These are phyloP conservation scores for Alternaria dauci DNA, from an alignment of 2,329 filamentous ascomycete species.

Conservation along the genomic window DNA sequence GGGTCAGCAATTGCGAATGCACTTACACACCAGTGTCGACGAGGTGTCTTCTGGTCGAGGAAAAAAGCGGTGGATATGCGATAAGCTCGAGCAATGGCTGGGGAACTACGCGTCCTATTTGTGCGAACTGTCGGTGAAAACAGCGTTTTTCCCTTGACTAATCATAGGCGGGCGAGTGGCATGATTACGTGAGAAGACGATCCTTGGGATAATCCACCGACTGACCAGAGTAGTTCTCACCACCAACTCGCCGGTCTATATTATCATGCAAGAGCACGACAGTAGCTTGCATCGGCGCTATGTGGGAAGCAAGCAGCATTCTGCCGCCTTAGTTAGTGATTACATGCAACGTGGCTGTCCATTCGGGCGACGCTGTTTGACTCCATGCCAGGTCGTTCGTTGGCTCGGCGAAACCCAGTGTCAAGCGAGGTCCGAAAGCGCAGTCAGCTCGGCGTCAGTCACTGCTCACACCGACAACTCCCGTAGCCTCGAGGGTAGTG, in stretches of 20 bases:
- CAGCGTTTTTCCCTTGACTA: conserved; percentile 10
- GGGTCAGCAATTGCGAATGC: conserved; percentile 6
- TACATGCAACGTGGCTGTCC: not conserved
- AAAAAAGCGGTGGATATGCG: not conserved
- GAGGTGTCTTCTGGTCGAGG: not conserved
- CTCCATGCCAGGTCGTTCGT: not conserved
- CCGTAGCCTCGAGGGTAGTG: not conserved
- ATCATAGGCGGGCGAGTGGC: conserved; percentile 5
- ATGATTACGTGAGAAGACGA: conserved; percentile 12
- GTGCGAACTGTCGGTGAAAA: conserved; percentile 16
- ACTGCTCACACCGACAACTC: not conserved
- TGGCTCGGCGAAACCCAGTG: not conserved
- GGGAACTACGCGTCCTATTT: conserved; percentile 12
- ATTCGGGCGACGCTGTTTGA: not conserved
- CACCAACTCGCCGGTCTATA: not conserved
- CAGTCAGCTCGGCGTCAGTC: not conserved
- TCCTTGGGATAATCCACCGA: not conserved
- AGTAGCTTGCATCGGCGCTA: not conserved
- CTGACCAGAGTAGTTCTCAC: not conserved
- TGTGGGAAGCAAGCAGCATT: not conserved
- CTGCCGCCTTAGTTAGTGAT: not conserved
- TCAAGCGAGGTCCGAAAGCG: not conserved
- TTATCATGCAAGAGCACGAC: not conserved
- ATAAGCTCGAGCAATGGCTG: conserved; percentile 5
- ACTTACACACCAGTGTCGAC: conserved; percentile 10